Evolutionary conservation across 1,284 basidiomycete genomes (phyloP).

Genomic region (Leccinum subspadiceum): DNA sequence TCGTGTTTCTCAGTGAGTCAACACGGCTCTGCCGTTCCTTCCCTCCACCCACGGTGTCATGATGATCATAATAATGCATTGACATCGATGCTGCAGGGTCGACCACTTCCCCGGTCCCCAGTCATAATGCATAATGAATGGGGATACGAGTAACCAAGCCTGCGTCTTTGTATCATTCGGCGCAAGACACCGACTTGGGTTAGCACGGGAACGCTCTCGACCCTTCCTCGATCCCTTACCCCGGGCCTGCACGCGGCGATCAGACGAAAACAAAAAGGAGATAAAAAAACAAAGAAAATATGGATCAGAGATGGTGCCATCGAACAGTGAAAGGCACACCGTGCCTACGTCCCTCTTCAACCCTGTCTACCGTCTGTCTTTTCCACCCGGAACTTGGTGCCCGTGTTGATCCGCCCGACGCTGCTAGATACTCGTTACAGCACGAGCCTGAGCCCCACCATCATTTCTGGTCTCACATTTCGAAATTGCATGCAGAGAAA

Average conservation of each 20-base stretch:
- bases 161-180: background rate
- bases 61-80: background rate
- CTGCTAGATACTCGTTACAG: background rate
- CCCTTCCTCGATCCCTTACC: background rate
- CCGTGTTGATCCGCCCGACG: background rate
- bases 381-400: background rate
- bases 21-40: background rate
- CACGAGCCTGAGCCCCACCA: background rate
- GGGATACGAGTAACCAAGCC: background rate
- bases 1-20: background rate
- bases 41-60: background rate
- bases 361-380: background rate
- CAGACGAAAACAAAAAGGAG: background rate
- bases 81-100: background rate
- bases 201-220: background rate
- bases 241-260: background rate
- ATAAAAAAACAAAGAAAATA: background rate
- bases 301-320: background rate
- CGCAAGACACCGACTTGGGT: background rate
- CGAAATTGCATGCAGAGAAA: background rate
- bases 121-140: background rate
- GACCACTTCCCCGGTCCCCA: background rate
- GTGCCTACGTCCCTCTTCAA: background rate
- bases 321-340: background rate
- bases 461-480: background rate